Evolutionary conservation across 208 protist genomes (phyloP).

Genomic region (Leishmania amazonensis): DNA sequence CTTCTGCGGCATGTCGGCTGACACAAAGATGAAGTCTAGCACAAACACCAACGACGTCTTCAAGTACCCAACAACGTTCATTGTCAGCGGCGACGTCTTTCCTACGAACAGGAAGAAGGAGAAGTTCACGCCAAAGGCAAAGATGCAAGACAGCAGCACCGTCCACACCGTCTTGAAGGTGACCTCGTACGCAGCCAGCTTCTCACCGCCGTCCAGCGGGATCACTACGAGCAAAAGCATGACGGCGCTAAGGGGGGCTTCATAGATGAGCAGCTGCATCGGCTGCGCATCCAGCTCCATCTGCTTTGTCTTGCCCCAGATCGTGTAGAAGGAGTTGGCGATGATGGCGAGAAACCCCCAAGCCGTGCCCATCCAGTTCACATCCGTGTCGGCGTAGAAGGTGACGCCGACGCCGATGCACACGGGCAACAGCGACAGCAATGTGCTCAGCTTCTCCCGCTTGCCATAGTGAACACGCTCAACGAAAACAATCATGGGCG

Average conservation of each 20-base stretch:
- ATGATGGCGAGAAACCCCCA: conserved; percentile 71
- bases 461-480: conserved; percentile 56
- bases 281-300: conserved; percentile 69
- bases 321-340: conserved; percentile 88
- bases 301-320: conserved; percentile 92
- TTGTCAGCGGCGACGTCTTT: conserved; percentile 82
- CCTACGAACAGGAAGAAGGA: conserved; percentile 88
- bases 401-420: conserved; percentile 79
- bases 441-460: conserved; percentile 38
- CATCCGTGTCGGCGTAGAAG: conserved; percentile 60
- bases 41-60: conserved; percentile 83
- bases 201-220: conserved; percentile 55
- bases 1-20: conserved; percentile 27
- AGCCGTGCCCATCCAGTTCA: conserved; percentile 64
- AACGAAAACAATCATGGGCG: conserved; percentile 77
- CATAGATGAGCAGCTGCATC: conserved; percentile 91
- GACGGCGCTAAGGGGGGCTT: conserved; percentile 75
- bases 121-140: conserved; percentile 91
- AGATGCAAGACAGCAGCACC: conserved; percentile 71
- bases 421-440: conserved; percentile 73
- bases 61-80: conserved; percentile 86
- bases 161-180: conserved; percentile 63
- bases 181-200: conserved; percentile 51
- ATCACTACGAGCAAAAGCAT: conserved; percentile 74
- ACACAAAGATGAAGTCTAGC: conserved; percentile 59